Percentiles rank a stretch among this genome's conserved stretches.
phyloP scores from a whole-genome alignment of 768 basidiomycete genomes.

The Hypholoma fasciculare region DNA sequence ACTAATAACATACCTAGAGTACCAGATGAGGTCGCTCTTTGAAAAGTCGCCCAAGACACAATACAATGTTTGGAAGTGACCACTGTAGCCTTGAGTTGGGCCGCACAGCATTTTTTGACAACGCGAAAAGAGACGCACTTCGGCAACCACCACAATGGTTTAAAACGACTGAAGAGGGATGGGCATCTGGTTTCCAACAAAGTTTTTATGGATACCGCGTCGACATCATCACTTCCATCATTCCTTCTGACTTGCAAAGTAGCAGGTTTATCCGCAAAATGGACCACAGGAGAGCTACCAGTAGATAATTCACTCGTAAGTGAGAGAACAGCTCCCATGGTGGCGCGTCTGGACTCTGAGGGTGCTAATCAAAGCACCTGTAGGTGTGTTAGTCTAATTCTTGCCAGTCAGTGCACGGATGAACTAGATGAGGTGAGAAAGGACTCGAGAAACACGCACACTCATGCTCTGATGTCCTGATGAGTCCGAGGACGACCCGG shows the following conservation, averaged over 20 bases:
- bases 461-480: background rate
- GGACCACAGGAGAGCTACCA: conserved; percentile 28
- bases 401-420: background rate
- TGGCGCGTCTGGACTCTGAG: conserved; percentile 20
- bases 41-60: conserved; percentile 63
- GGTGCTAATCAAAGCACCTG: conserved; percentile 26
- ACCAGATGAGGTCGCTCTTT: conserved; percentile 52
- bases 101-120: background rate
- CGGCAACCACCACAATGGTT: conserved; percentile 50
- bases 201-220: conserved; percentile 36
- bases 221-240: conserved; percentile 28
- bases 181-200: conserved; percentile 43
- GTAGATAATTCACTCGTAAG: conserved; percentile 20
- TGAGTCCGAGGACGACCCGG: background rate
- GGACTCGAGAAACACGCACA: background rate
- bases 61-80: conserved; percentile 65
- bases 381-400: conserved; percentile 2
- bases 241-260: conserved; percentile 32
- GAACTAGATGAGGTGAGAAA: conserved; percentile 1
- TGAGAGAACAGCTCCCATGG: conserved; percentile 38
- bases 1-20: conserved; percentile 45
- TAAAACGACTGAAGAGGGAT: conserved; percentile 42
- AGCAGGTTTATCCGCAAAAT: conserved; percentile 41
- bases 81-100: conserved; percentile 32
- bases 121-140: conserved; percentile 32